phyloP scores from a whole-genome alignment of 192 early-diverging fungal genomes.

The Backusella tuberculispora region DNA sequence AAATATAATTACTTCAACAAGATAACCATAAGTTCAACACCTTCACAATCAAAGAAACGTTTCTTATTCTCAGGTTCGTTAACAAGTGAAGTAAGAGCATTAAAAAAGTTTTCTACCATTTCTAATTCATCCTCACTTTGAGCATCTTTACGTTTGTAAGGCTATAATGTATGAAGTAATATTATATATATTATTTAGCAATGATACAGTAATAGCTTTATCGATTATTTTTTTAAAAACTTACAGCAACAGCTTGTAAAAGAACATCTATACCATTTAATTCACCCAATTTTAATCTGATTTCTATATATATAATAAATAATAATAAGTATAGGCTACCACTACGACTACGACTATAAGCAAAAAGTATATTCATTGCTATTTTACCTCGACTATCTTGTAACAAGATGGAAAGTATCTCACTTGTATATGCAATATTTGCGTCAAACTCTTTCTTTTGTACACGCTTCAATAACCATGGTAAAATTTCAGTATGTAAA shows the following conservation, averaged over 20 bases:
- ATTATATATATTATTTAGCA: not conserved
- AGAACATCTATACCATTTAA: conserved; percentile 24
- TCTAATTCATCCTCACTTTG: conserved; percentile 85
- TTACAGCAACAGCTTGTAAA: conserved; percentile 19
- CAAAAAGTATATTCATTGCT: no score
- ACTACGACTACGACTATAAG: not conserved
- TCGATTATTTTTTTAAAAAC: not conserved
- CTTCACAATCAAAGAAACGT: conserved; percentile 81
- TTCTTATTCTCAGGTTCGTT: conserved; percentile 70
- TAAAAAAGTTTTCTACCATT: conserved; percentile 91
- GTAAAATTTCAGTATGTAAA: conserved; percentile 63
- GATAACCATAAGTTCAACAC: conserved; percentile 89
- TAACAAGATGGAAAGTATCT: conserved; percentile 84
- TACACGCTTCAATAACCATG: conserved; percentile 77
- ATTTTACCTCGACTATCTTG: conserved; percentile 61
- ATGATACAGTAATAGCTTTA: not conserved
- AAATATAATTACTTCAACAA: conserved; percentile 70
- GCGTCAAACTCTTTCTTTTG: conserved; percentile 70
- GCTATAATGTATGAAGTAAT: conserved; percentile 11
- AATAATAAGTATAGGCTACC: not conserved
- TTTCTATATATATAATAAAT: conserved; percentile 23
- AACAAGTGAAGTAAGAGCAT: conserved; percentile 76
- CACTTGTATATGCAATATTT: conserved; percentile 86
- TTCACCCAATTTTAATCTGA: conserved; percentile 24
- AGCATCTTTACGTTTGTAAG: conserved; percentile 74